These are phyloP conservation scores for Elongisporangium prolatum DNA, from an alignment of 352 stramenopile species.

Conservation along the genomic window DNA sequence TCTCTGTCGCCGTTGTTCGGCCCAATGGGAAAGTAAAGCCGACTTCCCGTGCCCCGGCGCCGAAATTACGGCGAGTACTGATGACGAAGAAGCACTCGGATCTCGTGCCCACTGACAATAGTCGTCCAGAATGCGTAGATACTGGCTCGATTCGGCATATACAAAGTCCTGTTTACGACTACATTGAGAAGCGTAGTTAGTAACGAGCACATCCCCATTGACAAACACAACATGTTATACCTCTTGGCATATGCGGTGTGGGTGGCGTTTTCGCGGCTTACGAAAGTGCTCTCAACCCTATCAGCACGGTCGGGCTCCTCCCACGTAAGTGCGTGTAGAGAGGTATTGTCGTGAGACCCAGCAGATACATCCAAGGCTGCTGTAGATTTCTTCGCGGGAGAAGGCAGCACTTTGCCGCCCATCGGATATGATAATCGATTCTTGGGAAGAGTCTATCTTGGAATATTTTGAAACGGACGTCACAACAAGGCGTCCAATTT, in stretches of 20 bases:
- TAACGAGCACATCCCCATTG: constrained; percentile 2
- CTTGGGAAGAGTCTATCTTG: neutral
- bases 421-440: constrained; percentile 9
- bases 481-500: neutral
- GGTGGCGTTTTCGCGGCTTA: constrained; percentile 68
- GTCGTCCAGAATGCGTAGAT: constrained; percentile 63
- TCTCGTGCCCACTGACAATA: constrained; percentile 51
- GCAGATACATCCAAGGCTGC: neutral
- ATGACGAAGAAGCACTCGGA: constrained; percentile 12
- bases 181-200: neutral
- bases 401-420: constrained; percentile 20
- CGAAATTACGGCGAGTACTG: constrained; percentile 57
- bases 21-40: constrained; percentile 73
- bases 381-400: constrained; percentile 23
- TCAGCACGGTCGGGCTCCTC: constrained; percentile 14
- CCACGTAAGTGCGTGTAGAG: neutral
- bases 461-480: neutral
- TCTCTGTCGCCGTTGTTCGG: constrained; percentile 30
- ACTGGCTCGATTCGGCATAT: constrained; percentile 53
- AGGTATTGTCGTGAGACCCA: neutral
- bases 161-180: constrained; percentile 70
- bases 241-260: constrained; percentile 70
- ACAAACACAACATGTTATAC: constrained; percentile 11
- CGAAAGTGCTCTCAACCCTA: constrained; percentile 57
- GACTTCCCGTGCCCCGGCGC: constrained; percentile 71